Evolutionary conservation across 2,329 filamentous ascomycete species (phyloP), one percentile per base, ranked within the genome.

Genomic region (Penicillium concentricum): DNA sequence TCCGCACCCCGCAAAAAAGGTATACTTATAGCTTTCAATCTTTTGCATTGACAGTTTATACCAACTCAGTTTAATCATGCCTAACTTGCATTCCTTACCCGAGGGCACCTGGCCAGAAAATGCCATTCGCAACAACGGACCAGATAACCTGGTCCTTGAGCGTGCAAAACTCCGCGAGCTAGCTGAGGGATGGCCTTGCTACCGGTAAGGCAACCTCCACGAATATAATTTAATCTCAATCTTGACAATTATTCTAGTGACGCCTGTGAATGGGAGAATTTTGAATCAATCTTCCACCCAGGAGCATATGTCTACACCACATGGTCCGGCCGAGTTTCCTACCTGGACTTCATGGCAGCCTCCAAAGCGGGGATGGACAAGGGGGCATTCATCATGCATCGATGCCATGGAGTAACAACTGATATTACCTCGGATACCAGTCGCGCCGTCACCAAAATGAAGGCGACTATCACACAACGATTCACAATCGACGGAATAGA

Each of bases 311-410:
- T 82, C 34, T 81, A 81, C 66, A 82, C 80, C 0, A 80, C 79
- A 12, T 82, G 79, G 80, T 78, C 79, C 0, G 79, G 79, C 3
- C 72, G 75, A 7, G 76, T 76, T 0, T 62, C 69, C 15, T 73
- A 74, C 56, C 60, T 68, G 1, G 74, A 76, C 57, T 82, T 83
- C 67, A 82, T 83, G 62, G 60, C 69, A 20, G 75, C 79, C 47
- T 84, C 81, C 13, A 78, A 82, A 60, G 68, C 72, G 9, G 81
- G 81, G 55, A 82, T 82, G 68, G 71, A 77, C 24, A 72, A 73
- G 10, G 81, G 81, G 18, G 81, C 77, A 49, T 83, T 82, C 70
- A 84, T 84, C 70, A 81, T 82, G 80, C 82, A 84, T 67, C 81
- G 81, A 56, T 70, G 72, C 56, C 76, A 80, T 42, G 78, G 79